phyloP scores from a whole-genome alignment of 1,284 basidiomycete species.

The Leccinum angustisporum region DNA sequence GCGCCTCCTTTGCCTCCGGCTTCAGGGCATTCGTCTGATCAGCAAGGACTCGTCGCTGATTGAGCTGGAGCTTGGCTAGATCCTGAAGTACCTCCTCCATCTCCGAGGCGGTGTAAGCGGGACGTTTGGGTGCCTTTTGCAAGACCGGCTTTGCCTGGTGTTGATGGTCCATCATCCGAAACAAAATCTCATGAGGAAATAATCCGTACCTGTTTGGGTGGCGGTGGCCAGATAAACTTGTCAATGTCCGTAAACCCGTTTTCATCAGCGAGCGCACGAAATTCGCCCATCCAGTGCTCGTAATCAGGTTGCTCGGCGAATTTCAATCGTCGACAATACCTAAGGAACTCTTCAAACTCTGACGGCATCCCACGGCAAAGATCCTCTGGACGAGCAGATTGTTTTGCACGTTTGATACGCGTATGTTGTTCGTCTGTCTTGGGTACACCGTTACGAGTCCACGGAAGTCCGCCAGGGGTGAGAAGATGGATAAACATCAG shows the following conservation, averaged over 20 bases:
- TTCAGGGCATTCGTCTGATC: conserved; percentile 47
- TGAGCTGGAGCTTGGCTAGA: conserved; percentile 57
- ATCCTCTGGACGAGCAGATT: conserved; percentile 55
- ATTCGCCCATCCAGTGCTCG: conserved; percentile 56
- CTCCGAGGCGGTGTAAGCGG: conserved; percentile 35
- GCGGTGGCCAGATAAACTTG: conserved; percentile 70
- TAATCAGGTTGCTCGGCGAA: conserved; percentile 72
- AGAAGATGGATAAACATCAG: conserved; percentile 77
- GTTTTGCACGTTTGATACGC: conserved; percentile 61
- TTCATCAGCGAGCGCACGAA: conserved; percentile 56
- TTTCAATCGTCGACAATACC: conserved; percentile 64
- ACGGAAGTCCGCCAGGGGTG: conserved; percentile 69
- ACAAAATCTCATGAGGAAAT: neutral
- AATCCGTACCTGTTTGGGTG: conserved; percentile 33
- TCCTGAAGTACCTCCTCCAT: conserved; percentile 56
- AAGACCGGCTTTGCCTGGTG: conserved; percentile 24
- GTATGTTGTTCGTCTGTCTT: conserved; percentile 63
- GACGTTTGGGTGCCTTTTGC: conserved; percentile 33
- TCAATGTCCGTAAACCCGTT: conserved; percentile 57
- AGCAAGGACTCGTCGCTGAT: conserved; percentile 46
- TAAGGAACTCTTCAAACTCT: conserved; percentile 72
- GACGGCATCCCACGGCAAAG: conserved; percentile 67
- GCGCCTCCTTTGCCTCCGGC: conserved; percentile 36
- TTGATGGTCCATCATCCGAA: conserved; percentile 1
- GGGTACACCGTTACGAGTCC: conserved; percentile 75